Base-by-base conservation (phyloP, 2,329 filamentous ascomycete species). In the Bertia moriformis region DNA sequence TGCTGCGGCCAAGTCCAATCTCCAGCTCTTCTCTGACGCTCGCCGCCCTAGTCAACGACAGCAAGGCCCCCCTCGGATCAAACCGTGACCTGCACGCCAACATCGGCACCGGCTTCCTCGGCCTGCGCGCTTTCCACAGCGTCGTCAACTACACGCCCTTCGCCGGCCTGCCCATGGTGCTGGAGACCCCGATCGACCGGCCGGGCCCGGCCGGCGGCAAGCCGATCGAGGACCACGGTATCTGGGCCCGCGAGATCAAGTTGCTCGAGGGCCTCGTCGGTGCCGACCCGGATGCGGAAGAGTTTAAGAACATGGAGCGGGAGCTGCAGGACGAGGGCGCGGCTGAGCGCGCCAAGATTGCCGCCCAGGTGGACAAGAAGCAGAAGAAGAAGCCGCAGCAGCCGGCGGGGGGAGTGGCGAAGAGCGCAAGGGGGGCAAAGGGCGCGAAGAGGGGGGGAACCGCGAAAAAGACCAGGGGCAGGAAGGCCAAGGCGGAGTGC, bases 191-290 rank as follows among this genome's bases (percentile, higher is more conserved):
- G 4, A 89, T 91, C 45, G 85, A 93, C 44, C 69, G 69, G 27
- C 73, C 74, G 36, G 77, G 72, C 14, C 61, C 67, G 37, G n/a
- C n/a, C n/a, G 67, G 78, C 45, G 81, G 80, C 33, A 79, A 79
- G 56, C 67, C 68, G 19, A 57, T 78, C 27, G 83, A 93, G 51
- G 86, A 95, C 56, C 85, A 79, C 56, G 66, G 73, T 39, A 70
- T 95, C 14, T 96, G 89, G 88, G 87, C 88, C 1, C 70, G 78
- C 36, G 91, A 98, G 62, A 96, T 98, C 60, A 95, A 95, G 63
- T 65, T 96, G 45, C 69, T 98, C 4, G 91, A 98, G 60, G 77
- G 77, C 36, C 65, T 98, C 38, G 81, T 95, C 30, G 89, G 79
- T 4, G 85, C 88, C 73, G 82, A 95, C 53, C 55, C 73, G 0